Evolutionary conservation across 306 rosid genomes (phyloP), one percentile per base, ranked within the genome.

Genomic region (Cicer arietinum): DNA sequence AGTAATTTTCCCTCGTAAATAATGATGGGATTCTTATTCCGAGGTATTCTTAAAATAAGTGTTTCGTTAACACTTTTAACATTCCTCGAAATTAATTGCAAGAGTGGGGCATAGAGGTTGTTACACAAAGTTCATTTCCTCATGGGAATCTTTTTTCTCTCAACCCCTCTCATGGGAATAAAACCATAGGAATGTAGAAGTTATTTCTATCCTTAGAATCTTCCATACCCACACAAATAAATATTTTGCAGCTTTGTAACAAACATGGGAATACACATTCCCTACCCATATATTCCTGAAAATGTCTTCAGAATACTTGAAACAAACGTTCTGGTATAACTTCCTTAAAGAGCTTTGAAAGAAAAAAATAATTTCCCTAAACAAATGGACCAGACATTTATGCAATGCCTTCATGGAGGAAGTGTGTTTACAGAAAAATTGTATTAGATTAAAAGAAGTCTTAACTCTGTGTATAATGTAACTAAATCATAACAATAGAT

Each of bases 351-450:
- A 76, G 30, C 5, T 42, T 62, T 41, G 4, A 1, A 7, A 11
- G 16, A 3, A 2, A 68, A 14, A 30, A 45, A 61, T 10, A 14
- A 25, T 14, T 67, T 44, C 39, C 64, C 45, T 20, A 43, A 14
- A 14, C 66, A 65, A 10, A 12, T 30, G 50, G 56, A 14, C 46
- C n/a, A 67, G 44, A 67, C 13, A 43, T 25, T 30, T 8, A 67
- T 14, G 61, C 50, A 48, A 35, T 22, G 35, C 52, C 45, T 18
- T 60, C 59, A 47, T 20, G 60, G 51, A 54, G 52, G 51, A 40
- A 57, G 25, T 30, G 46, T 58, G 17, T 18, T 64, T 65, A 43
- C 44, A 71, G 42, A 35, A 74, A 80, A 40, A 8, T 7, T 53
- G 8, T 73, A 8, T 30, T 10, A 57, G 57, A 62, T 7, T 22